Conservation (phyloP, 2,329 filamentous ascomycete genomes). For the Grosmannia serpens region DNA sequence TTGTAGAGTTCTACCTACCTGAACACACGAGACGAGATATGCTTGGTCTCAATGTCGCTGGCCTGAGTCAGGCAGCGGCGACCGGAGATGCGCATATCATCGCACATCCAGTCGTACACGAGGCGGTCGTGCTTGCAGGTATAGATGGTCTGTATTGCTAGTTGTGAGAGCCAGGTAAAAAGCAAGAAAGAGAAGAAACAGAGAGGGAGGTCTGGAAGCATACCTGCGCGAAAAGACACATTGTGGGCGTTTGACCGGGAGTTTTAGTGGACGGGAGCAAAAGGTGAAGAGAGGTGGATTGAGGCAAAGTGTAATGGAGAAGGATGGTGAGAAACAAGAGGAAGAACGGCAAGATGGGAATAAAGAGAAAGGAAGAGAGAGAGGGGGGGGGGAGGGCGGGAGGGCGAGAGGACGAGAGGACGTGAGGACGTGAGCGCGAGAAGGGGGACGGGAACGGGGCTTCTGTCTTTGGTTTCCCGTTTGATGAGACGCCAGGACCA, state of each 20-base stretch:
- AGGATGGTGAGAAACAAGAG: no score
- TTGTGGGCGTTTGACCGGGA: neutral
- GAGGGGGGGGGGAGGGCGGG: no score
- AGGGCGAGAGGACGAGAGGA: no score
- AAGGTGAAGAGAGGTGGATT: no score
- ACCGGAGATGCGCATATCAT: neutral
- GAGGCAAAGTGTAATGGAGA: no score
- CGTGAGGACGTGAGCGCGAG: no score
- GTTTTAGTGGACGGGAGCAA: no score
- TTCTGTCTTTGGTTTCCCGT: no score
- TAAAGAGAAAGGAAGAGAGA: no score
- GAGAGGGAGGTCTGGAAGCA: neutral
- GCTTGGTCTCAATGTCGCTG: neutral
- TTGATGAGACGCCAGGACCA: no score
- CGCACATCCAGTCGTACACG: neutral
- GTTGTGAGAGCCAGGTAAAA: neutral
- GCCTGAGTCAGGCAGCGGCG: neutral
- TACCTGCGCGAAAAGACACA: neutral
- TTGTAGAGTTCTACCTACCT: neutral
- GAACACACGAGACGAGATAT: neutral
- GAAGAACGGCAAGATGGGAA: no score
- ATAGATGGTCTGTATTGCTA: neutral
- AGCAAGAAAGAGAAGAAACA: neutral
- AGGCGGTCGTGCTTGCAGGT: neutral
- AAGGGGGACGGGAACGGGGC: no score